Evolutionary conservation across 495 filamentous ascomycete genomes (phyloP), one percentile per base, ranked within the genome.

Genomic region (Penicillium flavigenum): DNA sequence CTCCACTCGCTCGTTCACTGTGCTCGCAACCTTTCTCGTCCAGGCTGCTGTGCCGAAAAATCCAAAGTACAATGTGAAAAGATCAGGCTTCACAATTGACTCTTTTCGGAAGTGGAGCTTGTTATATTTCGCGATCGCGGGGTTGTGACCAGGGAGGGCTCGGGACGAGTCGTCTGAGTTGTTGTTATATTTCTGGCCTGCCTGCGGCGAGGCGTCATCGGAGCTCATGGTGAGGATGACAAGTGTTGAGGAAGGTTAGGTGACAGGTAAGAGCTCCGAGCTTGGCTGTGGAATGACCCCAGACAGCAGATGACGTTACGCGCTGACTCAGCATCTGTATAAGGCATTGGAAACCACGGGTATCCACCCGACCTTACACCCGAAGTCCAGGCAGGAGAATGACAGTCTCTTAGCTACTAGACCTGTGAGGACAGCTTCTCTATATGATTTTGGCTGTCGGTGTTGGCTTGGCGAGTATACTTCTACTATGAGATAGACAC

Each of bases 11-110:
- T 51, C 27, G 0, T 44, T 44, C 24, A 71, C 12, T 3, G 27
- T 51, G 10, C 17, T 29, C 20, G 50, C 54, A 0, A 69, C 29
- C 26, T 39, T 50, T 11, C 44, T 29, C 26, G 59, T 48, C 63
- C 66, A 73, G 47, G 52, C 63, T n/a, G 38, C 43, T 12, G 32
- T 49, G 11, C 71, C 71, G 27, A 59, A 47, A 47, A 75, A 77
- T 14, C 69, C 65, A 44, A 68, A 58, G 47, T 64, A 68, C 5
- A 74, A 56, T 7, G 65, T 66, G 47, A 75, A 60, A 0, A 51
- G 55, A 31, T 72, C 69, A 0, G 71, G 71, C 16, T 26, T 46
- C 9, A 57, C 55, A 19, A 69, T 26, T 19, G 58, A 26, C 24
- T 71, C 68, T 3, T 54, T 58, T 10, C 59, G 61, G 43, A 69